Evolutionary conservation across 2,329 filamentous ascomycete genomes (phyloP).

Genomic region (Oidium heveae): DNA sequence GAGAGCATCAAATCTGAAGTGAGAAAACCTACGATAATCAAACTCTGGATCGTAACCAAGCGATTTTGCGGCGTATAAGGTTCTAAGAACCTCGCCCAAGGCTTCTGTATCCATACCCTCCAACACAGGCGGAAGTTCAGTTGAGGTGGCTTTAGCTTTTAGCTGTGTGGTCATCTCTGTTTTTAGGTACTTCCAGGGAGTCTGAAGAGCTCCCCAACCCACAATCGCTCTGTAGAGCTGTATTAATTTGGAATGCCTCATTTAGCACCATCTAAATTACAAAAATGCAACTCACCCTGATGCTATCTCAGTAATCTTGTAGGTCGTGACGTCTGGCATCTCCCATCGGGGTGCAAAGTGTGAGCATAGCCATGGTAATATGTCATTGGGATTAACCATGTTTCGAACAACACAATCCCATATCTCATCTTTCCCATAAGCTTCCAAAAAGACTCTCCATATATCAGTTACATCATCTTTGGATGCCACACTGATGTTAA

Average conservation of each 20-base stretch:
- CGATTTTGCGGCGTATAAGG: background rate
- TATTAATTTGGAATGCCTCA: background rate
- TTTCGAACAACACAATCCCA: constrained; percentile 4
- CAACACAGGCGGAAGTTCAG: constrained; percentile 3
- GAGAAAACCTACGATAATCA: constrained; percentile 5
- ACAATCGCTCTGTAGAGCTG: constrained; percentile 5
- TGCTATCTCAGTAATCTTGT: constrained; percentile 4
- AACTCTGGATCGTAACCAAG: constrained; percentile 7
- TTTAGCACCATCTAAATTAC: background rate
- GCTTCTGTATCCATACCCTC: constrained; percentile 5
- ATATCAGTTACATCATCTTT: constrained; percentile 5
- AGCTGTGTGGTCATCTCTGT: constrained; percentile 4
- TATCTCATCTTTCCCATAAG: constrained; percentile 5
- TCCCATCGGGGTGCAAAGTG: constrained; percentile 4
- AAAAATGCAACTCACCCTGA: constrained; percentile 3
- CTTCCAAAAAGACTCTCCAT: constrained; percentile 3
- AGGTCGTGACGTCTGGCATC: constrained; percentile 7
- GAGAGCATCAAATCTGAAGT: background rate
- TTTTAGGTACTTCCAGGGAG: constrained; percentile 5
- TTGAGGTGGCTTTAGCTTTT: constrained; percentile 1
- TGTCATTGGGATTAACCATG: constrained; percentile 2
- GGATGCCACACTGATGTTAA: background rate
- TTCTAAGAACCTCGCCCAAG: constrained; percentile 2
- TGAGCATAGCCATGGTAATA: constrained; percentile 6
- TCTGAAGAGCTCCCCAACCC: constrained; percentile 6